These are phyloP conservation scores for Alternaria gansuensis DNA, from an alignment of 2,329 filamentous ascomycete genomes.

Conservation along the genomic window DNA sequence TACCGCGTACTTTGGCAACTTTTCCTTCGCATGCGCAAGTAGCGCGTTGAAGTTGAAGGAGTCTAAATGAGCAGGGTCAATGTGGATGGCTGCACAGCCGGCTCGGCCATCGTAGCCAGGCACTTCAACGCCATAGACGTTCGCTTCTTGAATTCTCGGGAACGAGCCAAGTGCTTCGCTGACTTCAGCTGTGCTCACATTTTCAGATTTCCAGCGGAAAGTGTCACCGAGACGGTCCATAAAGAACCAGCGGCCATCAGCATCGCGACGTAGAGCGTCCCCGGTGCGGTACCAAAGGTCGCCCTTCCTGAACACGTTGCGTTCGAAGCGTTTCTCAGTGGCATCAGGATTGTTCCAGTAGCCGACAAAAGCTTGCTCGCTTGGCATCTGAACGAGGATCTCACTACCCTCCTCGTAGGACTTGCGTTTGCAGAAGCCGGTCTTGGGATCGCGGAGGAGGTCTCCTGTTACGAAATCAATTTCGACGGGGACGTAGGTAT, in stretches of 20 bases:
- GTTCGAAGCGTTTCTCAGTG: slow-evolving; percentile 65
- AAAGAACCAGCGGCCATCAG: slow-evolving; percentile 60
- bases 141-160: slow-evolving; percentile 57
- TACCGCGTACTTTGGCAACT: slow-evolving; percentile 77
- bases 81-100: slow-evolving; percentile 64
- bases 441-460: slow-evolving; percentile 70
- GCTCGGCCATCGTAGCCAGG: slow-evolving; percentile 63
- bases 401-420: slow-evolving; percentile 76
- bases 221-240: slow-evolving; percentile 60
- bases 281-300: slow-evolving; percentile 61
- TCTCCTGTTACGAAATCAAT: slow-evolving; percentile 74
- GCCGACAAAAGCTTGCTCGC: slow-evolving; percentile 69
- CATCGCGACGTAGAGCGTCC: slow-evolving; percentile 57
- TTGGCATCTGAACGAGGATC: slow-evolving; percentile 71
- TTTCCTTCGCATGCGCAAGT: slow-evolving; percentile 65
- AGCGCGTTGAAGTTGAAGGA: slow-evolving; percentile 65
- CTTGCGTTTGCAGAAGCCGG: slow-evolving; percentile 71
- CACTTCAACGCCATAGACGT: slow-evolving; percentile 60
- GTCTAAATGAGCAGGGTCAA: slow-evolving; percentile 60
- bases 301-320: slow-evolving; percentile 58
- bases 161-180: slow-evolving; percentile 57
- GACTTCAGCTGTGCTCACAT: slow-evolving; percentile 60
- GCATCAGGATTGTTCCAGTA: slow-evolving; percentile 75
- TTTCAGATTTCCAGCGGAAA: slow-evolving; percentile 62
- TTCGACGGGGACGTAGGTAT: slow-evolving; percentile 71